Percentiles rank a stretch among this genome's conserved stretches.
These are phyloP conservation scores for Friedmanniomyces simplex DNA, from an alignment of 495 filamentous ascomycete genomes.

Conservation along the genomic window DNA sequence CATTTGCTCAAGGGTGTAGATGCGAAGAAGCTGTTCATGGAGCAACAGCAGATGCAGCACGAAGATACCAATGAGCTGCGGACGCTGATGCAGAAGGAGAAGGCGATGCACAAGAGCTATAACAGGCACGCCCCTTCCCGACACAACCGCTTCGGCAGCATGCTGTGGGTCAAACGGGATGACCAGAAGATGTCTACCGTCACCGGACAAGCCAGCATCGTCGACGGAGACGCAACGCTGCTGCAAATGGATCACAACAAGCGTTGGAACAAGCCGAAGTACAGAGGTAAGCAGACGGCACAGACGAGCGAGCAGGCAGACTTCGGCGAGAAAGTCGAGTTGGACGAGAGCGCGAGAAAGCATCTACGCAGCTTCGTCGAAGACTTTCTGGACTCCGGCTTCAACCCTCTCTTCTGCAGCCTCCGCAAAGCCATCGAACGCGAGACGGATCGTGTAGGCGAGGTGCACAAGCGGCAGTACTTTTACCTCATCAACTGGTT, in stretches of 20 bases:
- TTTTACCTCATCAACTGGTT: constrained; percentile 96
- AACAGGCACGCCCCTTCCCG: constrained; percentile 71
- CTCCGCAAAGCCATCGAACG: constrained; percentile 83
- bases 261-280: constrained; percentile 72
- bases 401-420: constrained; percentile 86
- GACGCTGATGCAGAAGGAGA: constrained; percentile 65
- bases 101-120: constrained; percentile 65
- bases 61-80: constrained; percentile 64
- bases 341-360: constrained; percentile 57
- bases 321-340: constrained; percentile 58
- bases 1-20: constrained; percentile 87
- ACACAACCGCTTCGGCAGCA: constrained; percentile 91
- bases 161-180: constrained; percentile 90
- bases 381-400: constrained; percentile 88
- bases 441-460: constrained; percentile 70
- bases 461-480: constrained; percentile 65
- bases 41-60: constrained; percentile 54
- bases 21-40: constrained; percentile 74
- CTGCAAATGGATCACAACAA: constrained; percentile 86
- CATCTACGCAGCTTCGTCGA: constrained; percentile 76
- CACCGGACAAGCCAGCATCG: constrained; percentile 74
- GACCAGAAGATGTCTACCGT: constrained; percentile 69
- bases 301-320: constrained; percentile 36
- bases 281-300: constrained; percentile 52
- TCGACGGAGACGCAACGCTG: constrained; percentile 60